Evolutionary conservation across 1,284 basidiomycete genomes (phyloP).

Genomic region (Neolentinus lepideus): DNA sequence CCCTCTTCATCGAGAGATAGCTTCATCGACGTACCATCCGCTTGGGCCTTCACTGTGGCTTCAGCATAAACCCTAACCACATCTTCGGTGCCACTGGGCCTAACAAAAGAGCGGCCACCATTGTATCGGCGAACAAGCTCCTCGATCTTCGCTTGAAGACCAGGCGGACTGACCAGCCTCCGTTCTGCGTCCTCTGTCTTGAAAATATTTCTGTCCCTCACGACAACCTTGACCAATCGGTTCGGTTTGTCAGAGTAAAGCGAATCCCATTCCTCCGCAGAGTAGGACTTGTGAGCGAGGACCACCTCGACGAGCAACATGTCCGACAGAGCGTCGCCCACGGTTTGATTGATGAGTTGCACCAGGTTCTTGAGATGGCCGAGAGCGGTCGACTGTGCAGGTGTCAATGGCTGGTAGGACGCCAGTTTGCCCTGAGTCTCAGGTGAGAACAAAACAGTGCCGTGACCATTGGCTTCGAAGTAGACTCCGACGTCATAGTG

Average conservation of each 20-base stretch:
- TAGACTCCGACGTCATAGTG: constrained; percentile 94
- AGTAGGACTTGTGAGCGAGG: constrained; percentile 82
- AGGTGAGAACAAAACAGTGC: constrained; percentile 92
- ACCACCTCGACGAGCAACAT: constrained; percentile 95
- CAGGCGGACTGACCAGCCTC: constrained; percentile 72
- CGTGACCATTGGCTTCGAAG: constrained; percentile 99
- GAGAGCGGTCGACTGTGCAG: constrained; percentile 75
- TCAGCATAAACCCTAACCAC: constrained; percentile 98
- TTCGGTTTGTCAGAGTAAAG: constrained; percentile 95
- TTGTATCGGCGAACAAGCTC: constrained; percentile 78
- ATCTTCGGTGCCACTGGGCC: constrained; percentile 98
- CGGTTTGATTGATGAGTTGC: constrained; percentile 94
- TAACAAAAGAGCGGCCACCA: constrained; percentile 86
- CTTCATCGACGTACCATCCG: constrained; percentile 61
- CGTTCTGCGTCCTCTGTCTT: constrained; percentile 94
- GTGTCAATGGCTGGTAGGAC: constrained; percentile 65
- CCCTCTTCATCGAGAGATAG: neutral
- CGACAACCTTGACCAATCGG: constrained; percentile 92
- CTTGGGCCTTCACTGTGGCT: constrained; percentile 66
- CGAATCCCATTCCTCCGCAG: constrained; percentile 87
- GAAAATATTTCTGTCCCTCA: constrained; percentile 80
- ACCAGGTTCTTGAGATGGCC: constrained; percentile 73
- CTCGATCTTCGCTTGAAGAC: constrained; percentile 85
- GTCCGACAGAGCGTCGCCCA: constrained; percentile 96
- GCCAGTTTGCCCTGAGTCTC: constrained; percentile 56